Percentiles rank a stretch among this genome's conserved stretches.
Conservation (phyloP, 345 rosid genomes). For the Rhizophora mangle region DNA sequence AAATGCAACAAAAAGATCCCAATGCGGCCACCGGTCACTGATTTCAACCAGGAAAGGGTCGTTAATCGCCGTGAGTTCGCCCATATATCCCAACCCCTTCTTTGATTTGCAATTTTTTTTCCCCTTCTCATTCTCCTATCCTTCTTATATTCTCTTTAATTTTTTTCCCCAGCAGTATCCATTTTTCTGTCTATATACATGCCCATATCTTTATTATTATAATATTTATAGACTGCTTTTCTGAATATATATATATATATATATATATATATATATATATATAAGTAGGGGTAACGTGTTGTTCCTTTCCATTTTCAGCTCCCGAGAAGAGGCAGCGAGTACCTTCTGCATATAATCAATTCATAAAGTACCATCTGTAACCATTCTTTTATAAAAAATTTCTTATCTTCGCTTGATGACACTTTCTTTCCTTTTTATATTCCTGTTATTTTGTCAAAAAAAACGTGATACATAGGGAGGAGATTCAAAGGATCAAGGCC, state of each 20-base stretch:
- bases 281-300: conserved; percentile 3
- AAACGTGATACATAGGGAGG: conserved; percentile 50
- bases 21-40: conserved; percentile 37
- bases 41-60: conserved; percentile 42
- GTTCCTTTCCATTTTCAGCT: conserved; percentile 51
- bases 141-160: background rate
- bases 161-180: background rate
- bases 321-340: conserved; percentile 98
- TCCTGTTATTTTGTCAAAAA: background rate
- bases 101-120: background rate
- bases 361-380: conserved; percentile 62
- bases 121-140: background rate
- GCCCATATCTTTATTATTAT: background rate
- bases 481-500: conserved; percentile 98
- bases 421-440: background rate
- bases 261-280: background rate
- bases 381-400: conserved; percentile 2
- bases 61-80: conserved; percentile 71
- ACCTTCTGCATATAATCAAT: conserved; percentile 97
- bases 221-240: too few relatives aligned
- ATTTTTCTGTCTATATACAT: background rate
- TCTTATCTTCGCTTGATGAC: background rate
- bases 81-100: background rate
- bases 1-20: conserved; percentile 50
- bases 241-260: too few relatives aligned